Conservation (phyloP, 805 yeast genomes). For the Ogataea ramenticola region DNA sequence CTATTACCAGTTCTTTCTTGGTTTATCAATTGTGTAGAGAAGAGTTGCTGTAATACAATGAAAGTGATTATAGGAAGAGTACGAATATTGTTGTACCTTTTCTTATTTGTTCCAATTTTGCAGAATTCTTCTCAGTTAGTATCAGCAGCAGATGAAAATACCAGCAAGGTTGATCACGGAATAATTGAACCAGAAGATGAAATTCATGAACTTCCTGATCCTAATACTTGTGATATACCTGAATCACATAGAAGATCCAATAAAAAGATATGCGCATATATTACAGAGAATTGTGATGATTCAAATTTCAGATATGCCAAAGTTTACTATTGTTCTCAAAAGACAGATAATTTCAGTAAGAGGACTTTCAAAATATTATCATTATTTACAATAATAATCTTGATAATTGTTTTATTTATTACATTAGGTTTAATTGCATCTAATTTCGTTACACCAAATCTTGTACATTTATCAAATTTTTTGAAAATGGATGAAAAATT, state of each 20-base stretch:
- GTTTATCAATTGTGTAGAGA: too few species aligned
- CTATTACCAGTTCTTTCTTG: too few species aligned
- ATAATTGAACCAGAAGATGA: too few species aligned
- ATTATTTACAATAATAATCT: slow-evolving; percentile 4
- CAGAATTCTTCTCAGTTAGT: too few species aligned
- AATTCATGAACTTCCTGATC: neutral
- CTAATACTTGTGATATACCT: neutral
- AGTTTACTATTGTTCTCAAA: slow-evolving; percentile 17
- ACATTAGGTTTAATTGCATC: slow-evolving; percentile 75
- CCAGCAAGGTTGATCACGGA: too few species aligned
- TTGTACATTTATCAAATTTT: slow-evolving; percentile 54
- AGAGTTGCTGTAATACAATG: too few species aligned
- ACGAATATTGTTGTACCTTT: too few species aligned
- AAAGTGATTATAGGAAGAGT: too few species aligned
- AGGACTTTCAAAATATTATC: neutral
- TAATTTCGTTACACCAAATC: slow-evolving; percentile 73
- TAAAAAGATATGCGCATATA: slow-evolving; percentile 11
- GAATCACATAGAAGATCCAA: slow-evolving; percentile 2
- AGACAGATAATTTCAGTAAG: neutral
- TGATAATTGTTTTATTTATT: slow-evolving; percentile 40
- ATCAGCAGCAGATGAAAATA: too few species aligned
- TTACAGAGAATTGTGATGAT: slow-evolving; percentile 14
- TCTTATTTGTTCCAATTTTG: too few species aligned
- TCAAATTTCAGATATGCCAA: slow-evolving; percentile 13
- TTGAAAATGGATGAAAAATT: slow-evolving; percentile 66